Conservation (phyloP, 75 land plant genomes). For the Pinus taeda region DNA sequence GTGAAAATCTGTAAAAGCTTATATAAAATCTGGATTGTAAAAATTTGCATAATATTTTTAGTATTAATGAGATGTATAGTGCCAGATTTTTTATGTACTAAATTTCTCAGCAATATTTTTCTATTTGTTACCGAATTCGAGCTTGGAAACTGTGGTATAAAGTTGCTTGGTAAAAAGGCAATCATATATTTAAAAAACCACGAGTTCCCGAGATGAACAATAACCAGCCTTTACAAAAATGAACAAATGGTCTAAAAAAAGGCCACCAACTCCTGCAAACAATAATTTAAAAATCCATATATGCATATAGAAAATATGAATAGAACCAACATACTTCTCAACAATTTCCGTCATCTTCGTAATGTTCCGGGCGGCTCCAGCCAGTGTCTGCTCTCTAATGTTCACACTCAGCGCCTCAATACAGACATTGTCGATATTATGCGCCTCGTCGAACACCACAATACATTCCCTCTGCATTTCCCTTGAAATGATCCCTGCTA, state of each 20-base stretch:
- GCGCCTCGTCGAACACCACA: conserved; percentile 99
- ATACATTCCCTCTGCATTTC: conserved; percentile 98
- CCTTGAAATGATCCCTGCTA: conserved; percentile 90
- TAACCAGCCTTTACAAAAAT: neutral
- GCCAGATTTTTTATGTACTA: no score
- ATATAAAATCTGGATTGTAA: no score
- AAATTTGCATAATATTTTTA: no score
- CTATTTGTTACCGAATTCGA: no score
- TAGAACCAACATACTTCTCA: conserved; percentile 58
- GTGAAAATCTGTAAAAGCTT: no score
- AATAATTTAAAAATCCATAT: no score
- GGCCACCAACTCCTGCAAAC: neutral
- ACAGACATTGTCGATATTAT: conserved; percentile 98
- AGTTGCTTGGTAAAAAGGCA: no score
- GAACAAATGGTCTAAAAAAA: neutral
- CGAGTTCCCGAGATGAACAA: neutral
- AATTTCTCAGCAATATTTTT: no score
- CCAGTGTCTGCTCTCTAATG: conserved; percentile 84
- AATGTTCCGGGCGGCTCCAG: conserved; percentile 88
- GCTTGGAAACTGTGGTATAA: no score
- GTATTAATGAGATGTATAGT: no score
- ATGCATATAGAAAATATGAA: neutral
- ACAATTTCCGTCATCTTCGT: conserved; percentile 74
- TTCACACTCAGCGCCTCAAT: conserved; percentile 99
- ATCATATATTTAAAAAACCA: no score